Evolutionary conservation across 2,329 filamentous ascomycete genomes (phyloP).

Genomic region (Colletotrichum zoysiae): DNA sequence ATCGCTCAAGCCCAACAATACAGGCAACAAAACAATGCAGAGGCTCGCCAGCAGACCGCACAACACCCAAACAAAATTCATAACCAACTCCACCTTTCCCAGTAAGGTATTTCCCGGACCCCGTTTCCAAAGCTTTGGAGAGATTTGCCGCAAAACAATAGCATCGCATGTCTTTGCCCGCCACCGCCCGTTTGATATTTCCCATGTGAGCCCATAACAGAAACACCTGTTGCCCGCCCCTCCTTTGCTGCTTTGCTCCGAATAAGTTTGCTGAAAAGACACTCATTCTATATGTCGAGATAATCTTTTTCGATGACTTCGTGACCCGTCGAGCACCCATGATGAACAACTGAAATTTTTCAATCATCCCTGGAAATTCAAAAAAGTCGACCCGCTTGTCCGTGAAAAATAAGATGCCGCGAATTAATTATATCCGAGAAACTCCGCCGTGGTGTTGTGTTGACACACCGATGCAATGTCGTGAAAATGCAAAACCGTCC

Average conservation of each 20-base stretch:
- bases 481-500: slow-evolving; percentile 60
- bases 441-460: slow-evolving; percentile 56
- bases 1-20: slow-evolving; percentile 14
- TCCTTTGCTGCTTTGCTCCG: slow-evolving; percentile 43
- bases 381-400: slow-evolving; percentile 54
- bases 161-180: slow-evolving; percentile 52
- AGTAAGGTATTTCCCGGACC: slow-evolving; percentile 41
- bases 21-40: slow-evolving; percentile 45
- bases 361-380: slow-evolving; percentile 57
- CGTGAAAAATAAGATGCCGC: slow-evolving; percentile 48
- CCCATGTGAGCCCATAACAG: slow-evolving; percentile 54
- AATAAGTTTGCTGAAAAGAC: slow-evolving; percentile 48
- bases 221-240: slow-evolving; percentile 50
- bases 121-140: slow-evolving; percentile 48
- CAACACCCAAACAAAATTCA: slow-evolving; percentile 34
- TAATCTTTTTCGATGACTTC: slow-evolving; percentile 55
- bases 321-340: slow-evolving; percentile 41
- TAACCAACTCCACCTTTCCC: slow-evolving; percentile 54
- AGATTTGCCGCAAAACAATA: slow-evolving; percentile 45
- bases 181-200: slow-evolving; percentile 49
- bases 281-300: slow-evolving; percentile 65
- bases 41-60: slow-evolving; percentile 34
- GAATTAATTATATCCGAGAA: slow-evolving; percentile 51
- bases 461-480: slow-evolving; percentile 63
- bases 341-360: slow-evolving; percentile 54